Evolutionary conservation across 164 flowering plant genomes (phyloP).

Genomic region (Annona squamosa): DNA sequence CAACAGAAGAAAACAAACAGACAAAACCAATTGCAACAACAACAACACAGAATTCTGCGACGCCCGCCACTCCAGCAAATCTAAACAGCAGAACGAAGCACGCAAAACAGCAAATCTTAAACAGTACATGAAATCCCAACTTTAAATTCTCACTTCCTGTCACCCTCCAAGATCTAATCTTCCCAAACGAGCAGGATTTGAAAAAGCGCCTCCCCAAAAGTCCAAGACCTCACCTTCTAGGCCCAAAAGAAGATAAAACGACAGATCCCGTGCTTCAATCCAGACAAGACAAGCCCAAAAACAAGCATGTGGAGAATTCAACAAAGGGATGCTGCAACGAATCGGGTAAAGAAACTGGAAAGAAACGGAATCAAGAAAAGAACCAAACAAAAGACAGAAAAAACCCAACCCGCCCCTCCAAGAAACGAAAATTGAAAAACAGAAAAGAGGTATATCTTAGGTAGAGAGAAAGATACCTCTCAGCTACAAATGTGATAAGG

Average conservation of each 20-base stretch:
- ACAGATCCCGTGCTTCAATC: constrained; percentile 48
- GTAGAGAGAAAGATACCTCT: not conserved
- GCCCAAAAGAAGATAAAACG: constrained; percentile 14
- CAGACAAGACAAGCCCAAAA: constrained; percentile 52
- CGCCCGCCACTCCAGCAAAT: not conserved
- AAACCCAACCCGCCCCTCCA: constrained; percentile 18
- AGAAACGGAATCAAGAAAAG: constrained; percentile 19
- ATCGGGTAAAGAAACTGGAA: constrained; percentile 19
- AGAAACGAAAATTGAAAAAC: constrained; percentile 5
- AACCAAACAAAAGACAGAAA: constrained; percentile 5
- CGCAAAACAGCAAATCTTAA: constrained; percentile 17
- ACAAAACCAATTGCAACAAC: not conserved
- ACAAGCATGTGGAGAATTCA: constrained; percentile 40
- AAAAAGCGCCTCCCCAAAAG: constrained; percentile 6
- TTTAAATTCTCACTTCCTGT: constrained; percentile 29
- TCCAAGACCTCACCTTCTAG: constrained; percentile 20
- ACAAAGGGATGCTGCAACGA: constrained; percentile 2
- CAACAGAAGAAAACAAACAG: not conserved
- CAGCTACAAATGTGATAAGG: constrained; percentile 1
- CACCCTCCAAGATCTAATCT: constrained; percentile 9
- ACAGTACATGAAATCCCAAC: constrained; percentile 2
- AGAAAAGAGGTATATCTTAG: constrained; percentile 3
- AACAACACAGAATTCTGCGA: not conserved
- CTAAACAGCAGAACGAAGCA: constrained; percentile 6
- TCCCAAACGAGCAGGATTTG: constrained; percentile 12